Conservation (phyloP, 1,284 basidiomycete genomes). For the Meripilus lineatus region DNA sequence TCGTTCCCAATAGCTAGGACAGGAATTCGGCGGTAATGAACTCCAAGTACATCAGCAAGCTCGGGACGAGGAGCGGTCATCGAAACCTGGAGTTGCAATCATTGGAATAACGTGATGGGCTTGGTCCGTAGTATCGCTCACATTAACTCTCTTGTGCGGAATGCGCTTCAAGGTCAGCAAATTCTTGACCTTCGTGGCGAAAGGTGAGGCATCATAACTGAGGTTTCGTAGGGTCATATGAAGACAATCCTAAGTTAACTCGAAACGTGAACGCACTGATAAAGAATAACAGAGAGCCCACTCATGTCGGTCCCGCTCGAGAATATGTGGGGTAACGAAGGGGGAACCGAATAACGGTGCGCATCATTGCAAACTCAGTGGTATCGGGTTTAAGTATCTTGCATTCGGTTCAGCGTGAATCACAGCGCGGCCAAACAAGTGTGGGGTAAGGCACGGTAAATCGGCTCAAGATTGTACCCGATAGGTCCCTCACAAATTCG, state of each 20-base stretch:
- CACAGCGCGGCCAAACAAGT: too few relatives aligned
- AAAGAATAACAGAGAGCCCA: constrained; percentile 29
- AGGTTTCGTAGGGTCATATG: neutral
- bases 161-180: constrained; percentile 45
- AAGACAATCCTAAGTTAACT: neutral
- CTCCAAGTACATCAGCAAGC: constrained; percentile 43
- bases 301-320: constrained; percentile 1
- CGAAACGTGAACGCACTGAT: constrained; percentile 29
- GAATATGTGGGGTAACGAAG: neutral
- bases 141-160: constrained; percentile 38
- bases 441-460: too few relatives aligned
- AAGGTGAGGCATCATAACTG: constrained; percentile 51
- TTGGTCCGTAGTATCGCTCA: constrained; percentile 25
- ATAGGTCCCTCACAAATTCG: too few relatives aligned
- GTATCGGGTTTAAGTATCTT: too few relatives aligned
- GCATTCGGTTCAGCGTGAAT: neutral
- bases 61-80: constrained; percentile 48
- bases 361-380: too few relatives aligned
- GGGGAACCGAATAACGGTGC: neutral
- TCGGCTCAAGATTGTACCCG: too few relatives aligned
- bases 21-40: constrained; percentile 50
- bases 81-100: constrained; percentile 35
- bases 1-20: constrained; percentile 55
- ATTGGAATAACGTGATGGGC: neutral
- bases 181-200: constrained; percentile 48